Base-by-base conservation (phyloP, 148 eudicot species). In the Fagopyrum tataricum region DNA sequence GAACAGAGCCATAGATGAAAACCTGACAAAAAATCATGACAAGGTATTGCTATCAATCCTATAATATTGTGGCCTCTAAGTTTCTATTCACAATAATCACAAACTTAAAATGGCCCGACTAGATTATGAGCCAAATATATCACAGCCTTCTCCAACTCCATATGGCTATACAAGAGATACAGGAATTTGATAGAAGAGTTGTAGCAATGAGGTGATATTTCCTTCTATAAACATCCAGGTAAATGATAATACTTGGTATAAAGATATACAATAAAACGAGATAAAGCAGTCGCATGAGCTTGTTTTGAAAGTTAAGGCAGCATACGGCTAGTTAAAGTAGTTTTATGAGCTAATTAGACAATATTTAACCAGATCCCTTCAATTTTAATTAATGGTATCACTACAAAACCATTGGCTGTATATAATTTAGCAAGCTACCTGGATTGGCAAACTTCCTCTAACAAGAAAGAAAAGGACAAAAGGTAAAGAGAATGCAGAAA, bases 1-100 rank as follows among this genome's bases (percentile, higher is more conserved):
- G 97, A 53, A 93, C 97, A 77, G 98, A 93, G 62, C 98, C 98
- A 83, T 91, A 93, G 51, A 92, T 85, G 79, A 85, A 89, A 69
- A 93, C 98, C 98, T 89, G 79, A 70, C 51, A 72, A 40, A 37
- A 64, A 78, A 41, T 46, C 61, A 76, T 39, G 70, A 53, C 39
- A 72, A 44, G n/a, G 46, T 31, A 70, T 46, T 77, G 23, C 18
- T 31, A 52, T 37, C 23, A 37, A 49, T 21, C 23, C 20, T 61
- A 23, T 37, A 58, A 13, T n/a, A 58, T 44, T 6, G 8, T 37
- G 39, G 20, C 43, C 14, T 62, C 15, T 62, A 12, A 10, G 67
- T 59, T 31, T 13, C 20, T 37, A 62, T 9, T 62, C 68, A 39
- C 43, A 62, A 62, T 37, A 37, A 62, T 26, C 11, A 37, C 18